These are phyloP conservation scores for Silene uniflora DNA, from an alignment of 148 eudicot species.

Conservation along the genomic window DNA sequence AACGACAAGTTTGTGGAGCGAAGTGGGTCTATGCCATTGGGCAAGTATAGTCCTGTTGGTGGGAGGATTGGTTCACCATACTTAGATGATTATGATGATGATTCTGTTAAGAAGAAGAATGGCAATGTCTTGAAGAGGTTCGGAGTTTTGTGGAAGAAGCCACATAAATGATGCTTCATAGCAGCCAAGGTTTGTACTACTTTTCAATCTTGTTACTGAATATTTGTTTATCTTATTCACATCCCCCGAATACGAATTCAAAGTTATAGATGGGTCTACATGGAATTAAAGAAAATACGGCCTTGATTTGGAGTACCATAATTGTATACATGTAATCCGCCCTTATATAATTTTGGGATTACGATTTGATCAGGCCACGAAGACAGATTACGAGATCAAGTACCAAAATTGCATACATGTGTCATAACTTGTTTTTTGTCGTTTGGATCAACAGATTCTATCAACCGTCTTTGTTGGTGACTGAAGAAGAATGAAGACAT, in stretches of 20 bases:
- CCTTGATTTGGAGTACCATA: no score
- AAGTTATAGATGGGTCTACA: no score
- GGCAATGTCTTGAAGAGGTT: constrained; percentile 63
- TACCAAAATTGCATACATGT: background rate
- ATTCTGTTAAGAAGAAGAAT: constrained; percentile 59
- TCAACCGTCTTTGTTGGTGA: background rate
- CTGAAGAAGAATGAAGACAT: constrained; percentile 4
- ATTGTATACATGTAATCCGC: no score
- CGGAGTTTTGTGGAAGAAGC: constrained; percentile 88
- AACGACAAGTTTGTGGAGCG: constrained; percentile 60
- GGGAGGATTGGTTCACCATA: constrained; percentile 29
- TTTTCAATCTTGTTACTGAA: background rate
- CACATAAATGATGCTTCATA: constrained; percentile 40
- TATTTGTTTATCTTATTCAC: no score
- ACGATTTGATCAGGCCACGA: no score
- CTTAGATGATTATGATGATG: constrained; percentile 58
- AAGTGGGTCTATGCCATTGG: no score
- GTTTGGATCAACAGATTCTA: background rate
- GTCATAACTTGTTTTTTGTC: background rate
- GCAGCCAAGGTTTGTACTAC: constrained; percentile 10
- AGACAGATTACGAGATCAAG: background rate
- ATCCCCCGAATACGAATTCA: no score
- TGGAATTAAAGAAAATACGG: no score
- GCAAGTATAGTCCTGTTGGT: constrained; percentile 36
- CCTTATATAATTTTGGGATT: no score